Evolutionary conservation across 2,329 filamentous ascomycete species (phyloP).

Genomic region (Claviceps humidiphila): DNA sequence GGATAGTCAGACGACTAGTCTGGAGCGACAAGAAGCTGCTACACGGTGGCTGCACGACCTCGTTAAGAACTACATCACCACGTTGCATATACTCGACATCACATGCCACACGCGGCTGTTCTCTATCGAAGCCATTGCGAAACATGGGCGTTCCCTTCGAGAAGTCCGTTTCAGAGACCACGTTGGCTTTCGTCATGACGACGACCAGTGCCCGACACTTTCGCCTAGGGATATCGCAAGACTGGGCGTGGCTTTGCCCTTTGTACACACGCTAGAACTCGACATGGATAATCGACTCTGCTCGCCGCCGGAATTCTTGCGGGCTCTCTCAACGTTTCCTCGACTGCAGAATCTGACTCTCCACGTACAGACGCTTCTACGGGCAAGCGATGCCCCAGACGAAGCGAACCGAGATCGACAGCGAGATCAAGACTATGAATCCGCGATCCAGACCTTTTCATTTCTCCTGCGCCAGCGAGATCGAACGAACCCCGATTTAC

Average conservation of each 20-base stretch:
- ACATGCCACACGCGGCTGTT: conserved; percentile 27
- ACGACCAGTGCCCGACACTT: conserved; percentile 17
- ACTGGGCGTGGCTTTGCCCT: conserved; percentile 19
- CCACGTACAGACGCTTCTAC: conserved; percentile 30
- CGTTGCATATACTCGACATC: conserved; percentile 24
- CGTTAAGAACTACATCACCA: conserved; percentile 18
- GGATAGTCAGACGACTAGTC: conserved; percentile 30
- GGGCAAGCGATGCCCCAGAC: conserved; percentile 15
- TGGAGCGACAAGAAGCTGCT: conserved; percentile 24
- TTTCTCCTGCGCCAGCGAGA: conserved; percentile 19
- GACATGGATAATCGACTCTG: conserved; percentile 30
- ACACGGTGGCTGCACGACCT: conserved; percentile 26
- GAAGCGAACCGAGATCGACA: conserved; percentile 21
- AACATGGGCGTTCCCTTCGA: conserved; percentile 24
- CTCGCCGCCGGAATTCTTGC: conserved; percentile 24
- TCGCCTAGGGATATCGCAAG: conserved; percentile 17
- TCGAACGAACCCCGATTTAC: conserved; percentile 5
- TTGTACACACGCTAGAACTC: conserved; percentile 29
- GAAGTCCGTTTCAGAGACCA: conserved; percentile 21
- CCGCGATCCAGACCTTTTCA: conserved; percentile 20
- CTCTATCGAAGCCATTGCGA: conserved; percentile 23
- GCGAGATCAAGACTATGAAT: conserved; percentile 25
- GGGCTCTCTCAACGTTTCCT: conserved; percentile 25
- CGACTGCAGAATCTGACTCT: conserved; percentile 27
- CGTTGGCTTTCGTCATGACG: not conserved